Evolutionary conservation across 225 moss, liverwort and hornwort genomes (phyloP), one percentile per base, ranked within the genome.

Genomic region (Rhytidiadelphus loreus): DNA sequence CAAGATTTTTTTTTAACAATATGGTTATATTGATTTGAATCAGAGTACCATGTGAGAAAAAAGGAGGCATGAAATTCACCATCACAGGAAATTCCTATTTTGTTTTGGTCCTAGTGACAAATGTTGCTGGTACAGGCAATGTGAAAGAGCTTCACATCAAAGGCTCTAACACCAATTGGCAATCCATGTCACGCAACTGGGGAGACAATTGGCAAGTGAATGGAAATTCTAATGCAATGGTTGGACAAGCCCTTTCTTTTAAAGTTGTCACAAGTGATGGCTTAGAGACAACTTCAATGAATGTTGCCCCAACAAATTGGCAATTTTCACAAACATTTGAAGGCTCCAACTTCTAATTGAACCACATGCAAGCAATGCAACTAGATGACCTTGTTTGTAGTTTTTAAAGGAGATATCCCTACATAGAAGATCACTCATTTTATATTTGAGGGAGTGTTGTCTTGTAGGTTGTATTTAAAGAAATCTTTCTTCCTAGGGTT

Each of bases 331-430:
- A 69, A 28, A 71, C 72, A 46, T 83, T 72, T 78, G 72, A 91
- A 86, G 82, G 88, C 5, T 69, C 37, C 3, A 77, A 83, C 62
- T 88, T 82, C 13, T 77, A 28, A 71, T 3, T 37, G 1, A 1
- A 69, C 18, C 2, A 59, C 13, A 39, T 21, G 5, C 17, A 37
- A 28, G 22, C 6, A 77, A 33, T 77, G 6, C 9, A 7, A 55
- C 0, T 2, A 0, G 15, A 25, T 78, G 11, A 55, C 14, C 16
- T 25, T 6, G 16, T 3, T 16, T 16, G 11, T 21, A 50, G 18
- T 11, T 30, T 50, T 4, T 15, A 0, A 30, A 48, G 4, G 2
- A 0, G 2, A 7, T 12, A 74, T 50, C 4, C 1, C 4, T 32
- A 32, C 7, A 32, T 0, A 9, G 20, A 74, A 0, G 12, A 48